These are phyloP conservation scores for Leucosporidium creatinivorum DNA, from an alignment of 768 basidiomycete genomes.

Conservation along the genomic window DNA sequence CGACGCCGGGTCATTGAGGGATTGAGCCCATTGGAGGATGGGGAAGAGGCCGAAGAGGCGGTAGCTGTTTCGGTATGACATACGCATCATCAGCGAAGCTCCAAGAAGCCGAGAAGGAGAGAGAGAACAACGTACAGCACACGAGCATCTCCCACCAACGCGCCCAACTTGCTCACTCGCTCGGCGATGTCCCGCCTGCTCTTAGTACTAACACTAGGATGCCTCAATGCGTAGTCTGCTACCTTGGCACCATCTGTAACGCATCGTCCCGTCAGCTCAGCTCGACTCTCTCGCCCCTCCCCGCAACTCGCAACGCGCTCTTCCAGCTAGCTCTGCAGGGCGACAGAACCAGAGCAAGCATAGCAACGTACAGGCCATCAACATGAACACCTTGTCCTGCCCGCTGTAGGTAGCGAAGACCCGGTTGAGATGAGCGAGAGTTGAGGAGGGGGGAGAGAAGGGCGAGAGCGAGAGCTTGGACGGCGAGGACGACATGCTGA, in stretches of 20 bases:
- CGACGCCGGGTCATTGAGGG: conserved; percentile 28
- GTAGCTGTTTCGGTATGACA: neutral
- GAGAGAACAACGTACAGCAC: conserved; percentile 13
- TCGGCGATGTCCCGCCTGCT: conserved; percentile 13
- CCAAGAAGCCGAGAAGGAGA: no score
- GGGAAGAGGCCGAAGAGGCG: conserved; percentile 35
- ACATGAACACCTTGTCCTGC: conserved; percentile 35
- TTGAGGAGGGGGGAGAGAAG: conserved; percentile 11
- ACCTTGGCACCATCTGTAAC: conserved; percentile 18
- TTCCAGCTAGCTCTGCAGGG: no score
- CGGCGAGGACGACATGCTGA: no score
- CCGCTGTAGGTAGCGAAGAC: conserved; percentile 16
- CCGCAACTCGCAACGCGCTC: no score
- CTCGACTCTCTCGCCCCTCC: neutral
- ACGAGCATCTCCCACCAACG: conserved; percentile 24
- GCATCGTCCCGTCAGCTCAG: neutral
- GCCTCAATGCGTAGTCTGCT: conserved; percentile 2
- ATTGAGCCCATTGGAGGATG: conserved; percentile 34
- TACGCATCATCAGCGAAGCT: neutral
- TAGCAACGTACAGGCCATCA: conserved; percentile 10
- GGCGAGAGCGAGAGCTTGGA: conserved; percentile 21
- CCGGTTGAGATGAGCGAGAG: conserved; percentile 23
- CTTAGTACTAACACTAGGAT: conserved; percentile 19
- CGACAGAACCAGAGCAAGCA: neutral
- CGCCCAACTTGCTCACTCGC: conserved; percentile 27